Base-by-base conservation (phyloP, 208 protist genomes). In the Leishmania arabica region DNA sequence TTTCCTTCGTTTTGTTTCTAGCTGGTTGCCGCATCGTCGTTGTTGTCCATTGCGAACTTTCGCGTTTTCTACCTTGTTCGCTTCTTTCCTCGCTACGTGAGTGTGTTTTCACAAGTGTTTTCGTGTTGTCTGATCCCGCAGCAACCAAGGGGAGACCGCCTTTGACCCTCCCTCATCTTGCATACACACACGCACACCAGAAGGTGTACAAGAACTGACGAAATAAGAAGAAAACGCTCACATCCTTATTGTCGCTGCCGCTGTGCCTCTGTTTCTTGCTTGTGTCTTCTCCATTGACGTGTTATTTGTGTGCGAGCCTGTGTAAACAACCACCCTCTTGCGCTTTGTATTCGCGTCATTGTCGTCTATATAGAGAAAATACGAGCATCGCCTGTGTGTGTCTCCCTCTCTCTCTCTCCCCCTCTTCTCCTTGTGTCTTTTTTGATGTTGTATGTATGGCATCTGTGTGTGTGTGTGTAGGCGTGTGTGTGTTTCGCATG, bases 401-500 rank as follows among this genome's bases (percentile, higher is more conserved):
- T 34, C 21, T 58, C 42, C 47, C n/a, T 56, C 17, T 45, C 42
- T 5, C 42, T 45, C 60, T 77, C 42, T n/a, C 11, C 27, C 45
- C 73, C 24, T 42, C 34, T 66, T 77, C 40, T 31, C 2, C 75
- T 70, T 15, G 19, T 51, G 11, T 79, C 60, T 42, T 31, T 40
- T 11, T 40, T 31, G 40, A 31, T 69, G 2, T 15, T 53, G n/a
- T 15, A 49, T n/a, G 11, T 6, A 54, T 71, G 71, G 11, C 40
- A 11, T 77, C 15, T 81, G 21, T 75, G 19, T 74, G 42, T 75
- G 34, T n/a, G 37, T 78, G 51, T 56, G 54, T 42, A 17, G 53
- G 49, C 51, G 2, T 60, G 42, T 69, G 51, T 54, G 51, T 54
- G 51, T 21, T 54, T 21, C 56, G 13, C 27, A 62, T 62, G 24